phyloP scores from a whole-genome alignment of 306 rosid genomes.

The Cucumis sativus region DNA sequence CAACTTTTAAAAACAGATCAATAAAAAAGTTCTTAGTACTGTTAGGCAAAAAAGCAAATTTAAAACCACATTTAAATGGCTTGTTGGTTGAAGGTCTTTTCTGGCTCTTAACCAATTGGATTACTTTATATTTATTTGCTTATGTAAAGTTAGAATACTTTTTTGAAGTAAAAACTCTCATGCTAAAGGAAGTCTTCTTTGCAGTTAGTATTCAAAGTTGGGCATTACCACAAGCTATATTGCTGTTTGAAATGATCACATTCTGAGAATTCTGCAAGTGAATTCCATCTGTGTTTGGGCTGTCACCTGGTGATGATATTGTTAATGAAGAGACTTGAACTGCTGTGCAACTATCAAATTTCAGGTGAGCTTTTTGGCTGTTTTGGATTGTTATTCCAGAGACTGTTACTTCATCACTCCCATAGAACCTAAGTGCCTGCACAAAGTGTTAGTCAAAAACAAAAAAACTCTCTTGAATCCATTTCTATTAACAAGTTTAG shows the following conservation, averaged over 20 bases:
- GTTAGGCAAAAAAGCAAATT: not conserved
- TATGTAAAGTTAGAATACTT: not conserved
- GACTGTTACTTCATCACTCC: conserved; percentile 69
- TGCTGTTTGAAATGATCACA: conserved; percentile 54
- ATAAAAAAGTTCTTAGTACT: not conserved
- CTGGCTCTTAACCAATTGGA: not conserved
- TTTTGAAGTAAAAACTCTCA: not conserved
- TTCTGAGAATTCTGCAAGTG: conserved; percentile 86
- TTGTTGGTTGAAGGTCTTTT: not conserved
- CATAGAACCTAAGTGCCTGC: conserved; percentile 87
- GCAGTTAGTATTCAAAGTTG: not conserved
- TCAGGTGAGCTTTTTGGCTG: conserved; percentile 90
- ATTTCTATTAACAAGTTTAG: not conserved
- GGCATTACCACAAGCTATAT: conserved; percentile 66
- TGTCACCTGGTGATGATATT: conserved; percentile 73
- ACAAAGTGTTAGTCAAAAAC: conserved; percentile 2
- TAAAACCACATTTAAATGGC: not conserved
- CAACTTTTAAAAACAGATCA: not conserved
- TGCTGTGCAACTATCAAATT: conserved; percentile 80
- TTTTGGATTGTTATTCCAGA: conserved; percentile 80
- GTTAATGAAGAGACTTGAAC: conserved; percentile 61
- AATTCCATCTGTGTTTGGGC: conserved; percentile 95
- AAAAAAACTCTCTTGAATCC: not conserved
- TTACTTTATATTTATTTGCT: not conserved
- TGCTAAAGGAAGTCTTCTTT: not conserved